Evolutionary conservation across 139 green algal species (phyloP).

Genomic region (Coelastrella sp.): DNA sequence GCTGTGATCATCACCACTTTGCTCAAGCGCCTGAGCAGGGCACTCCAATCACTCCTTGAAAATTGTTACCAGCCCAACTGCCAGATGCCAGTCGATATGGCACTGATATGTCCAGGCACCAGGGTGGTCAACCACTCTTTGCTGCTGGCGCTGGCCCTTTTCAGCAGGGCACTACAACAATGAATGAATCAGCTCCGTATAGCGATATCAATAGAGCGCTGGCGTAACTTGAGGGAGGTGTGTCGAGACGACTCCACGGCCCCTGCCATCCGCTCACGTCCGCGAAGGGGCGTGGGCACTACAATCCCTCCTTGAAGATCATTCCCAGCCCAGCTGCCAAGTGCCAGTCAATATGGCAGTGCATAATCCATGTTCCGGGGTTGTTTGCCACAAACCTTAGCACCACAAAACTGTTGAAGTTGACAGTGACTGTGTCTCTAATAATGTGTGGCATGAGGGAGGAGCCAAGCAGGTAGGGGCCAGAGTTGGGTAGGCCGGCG

Average conservation of each 20-base stretch:
- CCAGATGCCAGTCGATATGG: too few species aligned
- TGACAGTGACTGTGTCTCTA: neutral
- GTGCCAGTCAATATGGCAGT: constrained; percentile 31
- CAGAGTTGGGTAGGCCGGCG: neutral
- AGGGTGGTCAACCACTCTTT: neutral
- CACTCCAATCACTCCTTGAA: too few species aligned
- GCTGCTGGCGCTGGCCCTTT: neutral
- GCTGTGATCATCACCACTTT: too few species aligned
- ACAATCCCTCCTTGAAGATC: constrained; percentile 10
- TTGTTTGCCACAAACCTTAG: constrained; percentile 10
- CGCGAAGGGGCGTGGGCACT: neutral
- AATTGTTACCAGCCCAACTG: too few species aligned
- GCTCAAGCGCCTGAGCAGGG: too few species aligned
- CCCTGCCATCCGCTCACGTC: neutral
- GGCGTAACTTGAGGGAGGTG: too few species aligned
- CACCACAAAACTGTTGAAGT: neutral
- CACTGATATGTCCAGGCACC: too few species aligned
- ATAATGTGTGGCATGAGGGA: neutral
- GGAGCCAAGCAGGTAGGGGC: neutral
- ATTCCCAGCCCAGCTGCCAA: constrained; percentile 1
- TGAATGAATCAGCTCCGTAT: neutral
- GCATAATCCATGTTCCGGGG: neutral
- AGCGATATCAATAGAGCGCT: too few species aligned
- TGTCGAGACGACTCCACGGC: neutral
- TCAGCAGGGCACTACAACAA: too few species aligned